These are phyloP conservation scores for Diaporthe longicolla DNA, from an alignment of 2,329 filamentous ascomycete species.

Conservation along the genomic window DNA sequence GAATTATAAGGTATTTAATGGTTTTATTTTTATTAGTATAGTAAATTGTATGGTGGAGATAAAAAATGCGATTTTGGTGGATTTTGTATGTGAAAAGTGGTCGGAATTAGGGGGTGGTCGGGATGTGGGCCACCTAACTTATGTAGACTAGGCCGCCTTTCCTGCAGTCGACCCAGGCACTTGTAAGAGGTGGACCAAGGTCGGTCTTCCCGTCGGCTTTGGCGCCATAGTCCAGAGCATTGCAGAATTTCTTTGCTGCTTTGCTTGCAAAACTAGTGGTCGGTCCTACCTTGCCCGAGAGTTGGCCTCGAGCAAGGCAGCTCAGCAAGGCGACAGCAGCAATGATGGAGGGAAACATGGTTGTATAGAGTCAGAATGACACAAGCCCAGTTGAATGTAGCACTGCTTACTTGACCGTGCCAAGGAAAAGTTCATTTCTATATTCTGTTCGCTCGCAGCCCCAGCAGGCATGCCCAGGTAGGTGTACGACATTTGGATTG, in stretches of 20 bases:
- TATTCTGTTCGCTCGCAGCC: background rate
- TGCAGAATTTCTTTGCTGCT: constrained; percentile 61
- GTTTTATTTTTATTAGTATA: too few species aligned
- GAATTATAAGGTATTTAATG: too few species aligned
- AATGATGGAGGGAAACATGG: background rate
- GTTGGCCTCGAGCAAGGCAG: constrained; percentile 49
- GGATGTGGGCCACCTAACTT: too few species aligned
- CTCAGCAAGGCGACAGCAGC: background rate
- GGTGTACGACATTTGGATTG: background rate
- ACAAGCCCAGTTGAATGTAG: background rate
- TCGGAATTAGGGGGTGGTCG: too few species aligned
- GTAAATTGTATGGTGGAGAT: too few species aligned
- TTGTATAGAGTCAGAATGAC: background rate
- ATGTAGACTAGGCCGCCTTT: constrained; percentile 55
- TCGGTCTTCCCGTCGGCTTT: constrained; percentile 66
- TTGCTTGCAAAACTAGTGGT: constrained; percentile 59
- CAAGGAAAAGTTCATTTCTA: background rate
- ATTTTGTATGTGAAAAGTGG: too few species aligned
- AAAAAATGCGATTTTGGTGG: too few species aligned
- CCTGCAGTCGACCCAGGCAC: constrained; percentile 65
- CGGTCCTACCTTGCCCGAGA: constrained; percentile 60
- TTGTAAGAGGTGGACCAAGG: constrained; percentile 61
- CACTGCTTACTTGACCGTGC: background rate
- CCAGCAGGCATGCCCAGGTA: too few species aligned
- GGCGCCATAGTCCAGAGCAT: constrained; percentile 66